Conservation (phyloP, 768 basidiomycete genomes). For the Lentinula lateritia region DNA sequence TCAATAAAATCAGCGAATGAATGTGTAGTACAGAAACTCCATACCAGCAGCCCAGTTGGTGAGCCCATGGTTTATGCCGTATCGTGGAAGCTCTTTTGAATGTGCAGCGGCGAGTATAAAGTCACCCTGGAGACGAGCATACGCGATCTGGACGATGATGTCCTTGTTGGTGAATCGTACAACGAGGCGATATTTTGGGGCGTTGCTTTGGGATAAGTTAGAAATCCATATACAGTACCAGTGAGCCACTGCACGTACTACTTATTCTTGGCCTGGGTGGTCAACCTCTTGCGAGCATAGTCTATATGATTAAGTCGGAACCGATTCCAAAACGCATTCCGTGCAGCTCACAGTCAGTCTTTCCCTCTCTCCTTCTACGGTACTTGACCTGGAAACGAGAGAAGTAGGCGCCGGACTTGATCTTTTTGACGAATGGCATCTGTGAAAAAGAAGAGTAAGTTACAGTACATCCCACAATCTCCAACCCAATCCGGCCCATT, state of each 20-base stretch:
- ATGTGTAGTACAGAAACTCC: conserved; percentile 10
- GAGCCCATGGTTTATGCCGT: conserved; percentile 96
- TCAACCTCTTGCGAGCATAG: conserved; percentile 96
- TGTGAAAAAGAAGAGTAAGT: conserved; percentile 14
- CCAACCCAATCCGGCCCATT: background rate
- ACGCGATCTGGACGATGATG: conserved; percentile 92
- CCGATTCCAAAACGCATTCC: background rate
- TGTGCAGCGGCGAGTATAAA: conserved; percentile 85
- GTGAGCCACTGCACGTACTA: conserved; percentile 48
- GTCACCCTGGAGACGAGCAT: conserved; percentile 97
- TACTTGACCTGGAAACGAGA: conserved; percentile 99
- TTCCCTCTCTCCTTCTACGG: conserved; percentile 94
- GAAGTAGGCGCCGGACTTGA: conserved; percentile 97
- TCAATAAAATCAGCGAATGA: conserved; percentile 6
- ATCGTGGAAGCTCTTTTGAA: conserved; percentile 88
- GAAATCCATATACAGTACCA: background rate
- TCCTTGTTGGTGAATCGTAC: conserved; percentile 99
- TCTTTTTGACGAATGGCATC: conserved; percentile 97
- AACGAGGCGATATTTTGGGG: conserved; percentile 96
- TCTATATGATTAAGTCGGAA: conserved; percentile 40
- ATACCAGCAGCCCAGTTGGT: conserved; percentile 97
- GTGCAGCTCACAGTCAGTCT: conserved; percentile 84
- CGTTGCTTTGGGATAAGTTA: conserved; percentile 50
- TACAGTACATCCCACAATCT: background rate
- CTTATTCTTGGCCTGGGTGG: conserved; percentile 99